Percentiles rank a stretch among this genome's conserved stretches.
phyloP scores from a whole-genome alignment of 164 flowering plant species.

The Vitis labrusca region DNA sequence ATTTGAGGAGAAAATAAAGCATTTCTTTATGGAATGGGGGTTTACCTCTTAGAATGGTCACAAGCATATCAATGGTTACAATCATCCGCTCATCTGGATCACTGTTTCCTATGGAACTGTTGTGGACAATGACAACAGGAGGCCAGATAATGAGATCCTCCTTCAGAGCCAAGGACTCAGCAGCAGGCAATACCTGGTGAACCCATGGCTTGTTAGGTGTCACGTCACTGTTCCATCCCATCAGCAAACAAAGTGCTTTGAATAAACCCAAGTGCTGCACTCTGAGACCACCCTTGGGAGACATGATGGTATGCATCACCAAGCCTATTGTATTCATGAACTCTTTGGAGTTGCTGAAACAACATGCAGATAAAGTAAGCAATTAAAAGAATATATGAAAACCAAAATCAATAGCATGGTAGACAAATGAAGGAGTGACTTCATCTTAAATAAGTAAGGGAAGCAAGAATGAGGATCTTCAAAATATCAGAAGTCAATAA shows the following conservation, averaged over 20 bases:
- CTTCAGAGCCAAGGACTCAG: slow-evolving; percentile 44
- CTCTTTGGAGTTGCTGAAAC: slow-evolving; percentile 45
- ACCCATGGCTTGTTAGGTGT: slow-evolving; percentile 28
- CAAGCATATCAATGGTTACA: slow-evolving; percentile 41
- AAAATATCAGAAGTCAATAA: background rate
- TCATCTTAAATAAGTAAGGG: background rate
- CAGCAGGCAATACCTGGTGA: slow-evolving; percentile 32
- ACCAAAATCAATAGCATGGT: background rate
- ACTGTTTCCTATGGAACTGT: slow-evolving; percentile 40
- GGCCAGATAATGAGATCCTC: slow-evolving; percentile 83
- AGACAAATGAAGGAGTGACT: background rate
- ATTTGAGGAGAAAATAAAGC: background rate
- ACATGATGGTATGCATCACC: slow-evolving; percentile 49
- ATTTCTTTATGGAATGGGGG: background rate
- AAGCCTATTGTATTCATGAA: slow-evolving; percentile 48
- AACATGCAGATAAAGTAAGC: slow-evolving; percentile 14
- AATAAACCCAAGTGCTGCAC: slow-evolving; percentile 73
- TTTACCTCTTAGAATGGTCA: slow-evolving; percentile 53
- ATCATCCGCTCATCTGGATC: slow-evolving; percentile 32
- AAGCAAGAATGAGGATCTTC: background rate
- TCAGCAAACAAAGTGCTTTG: slow-evolving; percentile 65
- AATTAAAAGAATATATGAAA: background rate
- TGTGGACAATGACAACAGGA: slow-evolving; percentile 61
- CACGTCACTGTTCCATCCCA: slow-evolving; percentile 62
- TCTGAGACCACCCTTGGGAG: slow-evolving; percentile 43